Conservation (phyloP, 106 monocot genomes). For the Apostasia ramifera region DNA sequence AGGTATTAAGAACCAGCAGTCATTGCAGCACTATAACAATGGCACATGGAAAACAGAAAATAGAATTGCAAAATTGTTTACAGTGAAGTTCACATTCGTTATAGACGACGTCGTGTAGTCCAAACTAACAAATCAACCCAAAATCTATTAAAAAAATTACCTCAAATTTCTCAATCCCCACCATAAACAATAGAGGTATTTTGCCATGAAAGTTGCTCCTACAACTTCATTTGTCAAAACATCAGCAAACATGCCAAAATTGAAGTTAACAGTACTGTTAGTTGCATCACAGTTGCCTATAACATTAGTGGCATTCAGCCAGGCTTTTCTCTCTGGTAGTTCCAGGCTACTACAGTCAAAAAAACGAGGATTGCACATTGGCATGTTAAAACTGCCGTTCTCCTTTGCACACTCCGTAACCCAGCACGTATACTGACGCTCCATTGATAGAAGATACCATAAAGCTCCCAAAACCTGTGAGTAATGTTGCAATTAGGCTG, state of each 20-base stretch:
- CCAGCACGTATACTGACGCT: slow-evolving; percentile 77
- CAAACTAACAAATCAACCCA: too few species aligned
- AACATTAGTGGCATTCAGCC: slow-evolving; percentile 42
- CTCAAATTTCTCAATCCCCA: slow-evolving; percentile 91
- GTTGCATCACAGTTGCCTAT: slow-evolving; percentile 35
- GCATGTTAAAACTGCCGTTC: slow-evolving; percentile 24
- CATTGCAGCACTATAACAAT: neutral
- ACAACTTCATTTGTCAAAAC: slow-evolving; percentile 50
- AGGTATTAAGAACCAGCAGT: neutral
- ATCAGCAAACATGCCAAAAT: slow-evolving; percentile 77
- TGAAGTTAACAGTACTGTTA: slow-evolving; percentile 18
- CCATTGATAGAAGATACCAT: slow-evolving; percentile 87
- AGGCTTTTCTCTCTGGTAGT: slow-evolving; percentile 24
- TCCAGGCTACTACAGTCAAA: slow-evolving; percentile 57
- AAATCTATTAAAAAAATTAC: slow-evolving; percentile 15
- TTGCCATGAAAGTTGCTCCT: slow-evolving; percentile 45
- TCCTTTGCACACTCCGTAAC: slow-evolving; percentile 54
- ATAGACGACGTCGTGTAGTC: too few species aligned
- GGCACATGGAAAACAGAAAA: too few species aligned
- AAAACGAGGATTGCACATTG: slow-evolving; percentile 39
- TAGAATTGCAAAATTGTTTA: too few species aligned
- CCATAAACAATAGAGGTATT: slow-evolving; percentile 96
- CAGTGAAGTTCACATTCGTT: too few species aligned
- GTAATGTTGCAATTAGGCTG: neutral
- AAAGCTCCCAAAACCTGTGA: slow-evolving; percentile 58